A percentile compares a stretch with the other conserved stretches of the same genome.
Conservation (phyloP, 2,329 filamentous ascomycete species). For the Leptographium lundbergii region DNA sequence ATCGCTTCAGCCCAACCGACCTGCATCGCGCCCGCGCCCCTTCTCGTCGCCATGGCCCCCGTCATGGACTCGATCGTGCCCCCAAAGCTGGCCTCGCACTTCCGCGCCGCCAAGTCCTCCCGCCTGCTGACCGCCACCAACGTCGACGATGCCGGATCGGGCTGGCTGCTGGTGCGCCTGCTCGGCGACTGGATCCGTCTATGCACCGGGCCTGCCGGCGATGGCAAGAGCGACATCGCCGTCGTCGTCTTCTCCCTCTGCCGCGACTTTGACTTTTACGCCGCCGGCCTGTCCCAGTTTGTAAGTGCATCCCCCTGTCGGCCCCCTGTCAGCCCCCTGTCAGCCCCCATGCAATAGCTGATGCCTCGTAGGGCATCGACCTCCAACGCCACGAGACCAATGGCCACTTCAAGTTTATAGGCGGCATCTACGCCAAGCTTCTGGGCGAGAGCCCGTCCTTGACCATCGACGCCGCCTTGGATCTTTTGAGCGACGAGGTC, state of each 20-base stretch:
- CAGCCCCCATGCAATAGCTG: not conserved
- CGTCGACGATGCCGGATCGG: constrained; percentile 3
- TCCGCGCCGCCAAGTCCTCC: not conserved
- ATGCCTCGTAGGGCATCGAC: constrained; percentile 6
- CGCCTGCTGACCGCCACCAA: constrained; percentile 3
- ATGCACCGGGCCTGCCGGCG: not conserved
- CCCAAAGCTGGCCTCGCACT: not conserved
- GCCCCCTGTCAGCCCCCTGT: not conserved
- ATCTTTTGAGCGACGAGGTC: constrained; percentile 7
- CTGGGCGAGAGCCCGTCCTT: constrained; percentile 3
- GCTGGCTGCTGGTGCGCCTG: constrained; percentile 9
- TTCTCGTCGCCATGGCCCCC: not conserved
- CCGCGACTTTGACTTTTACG: constrained; percentile 9
- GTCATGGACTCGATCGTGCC: constrained; percentile 2
- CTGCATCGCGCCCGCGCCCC: not conserved
- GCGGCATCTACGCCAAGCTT: constrained; percentile 4
- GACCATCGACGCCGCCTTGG: constrained; percentile 5
- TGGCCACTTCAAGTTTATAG: constrained; percentile 9
- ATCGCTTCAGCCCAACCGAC: too few species aligned
- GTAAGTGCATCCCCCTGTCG: constrained; percentile 1
- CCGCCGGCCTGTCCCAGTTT: constrained; percentile 4
- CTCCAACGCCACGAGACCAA: constrained; percentile 4
- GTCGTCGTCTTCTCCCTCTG: constrained; percentile 10
- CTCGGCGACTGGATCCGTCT: constrained; percentile 9
- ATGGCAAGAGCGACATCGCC: constrained; percentile 4